Conservation (phyloP, 768 basidiomycete genomes). For the Suillus subaureus region DNA sequence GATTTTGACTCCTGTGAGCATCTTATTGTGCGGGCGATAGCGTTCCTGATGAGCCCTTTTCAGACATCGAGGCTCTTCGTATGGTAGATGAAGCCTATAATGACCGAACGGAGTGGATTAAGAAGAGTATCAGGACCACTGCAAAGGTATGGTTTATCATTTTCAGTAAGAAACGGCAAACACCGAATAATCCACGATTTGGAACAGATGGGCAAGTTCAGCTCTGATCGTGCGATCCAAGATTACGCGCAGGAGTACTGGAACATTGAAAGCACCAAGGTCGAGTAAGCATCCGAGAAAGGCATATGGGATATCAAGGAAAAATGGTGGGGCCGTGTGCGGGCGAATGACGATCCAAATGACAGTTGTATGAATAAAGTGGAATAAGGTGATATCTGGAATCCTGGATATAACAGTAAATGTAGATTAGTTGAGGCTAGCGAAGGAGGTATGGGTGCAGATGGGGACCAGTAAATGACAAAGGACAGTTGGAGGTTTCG, state of each 20-base stretch:
- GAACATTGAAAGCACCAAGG: conserved; percentile 62
- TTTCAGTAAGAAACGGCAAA: not conserved
- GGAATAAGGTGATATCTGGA: conserved; percentile 14
- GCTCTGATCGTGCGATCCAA: conserved; percentile 89
- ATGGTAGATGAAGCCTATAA: conserved; percentile 91
- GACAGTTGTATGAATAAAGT: conserved; percentile 11
- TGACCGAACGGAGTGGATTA: conserved; percentile 86
- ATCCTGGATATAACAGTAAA: conserved; percentile 18
- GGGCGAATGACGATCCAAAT: conserved; percentile 12
- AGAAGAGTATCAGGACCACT: conserved; percentile 85
- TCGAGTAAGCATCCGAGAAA: conserved; percentile 21
- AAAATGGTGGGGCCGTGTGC: not conserved
- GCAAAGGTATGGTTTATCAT: conserved; percentile 53
- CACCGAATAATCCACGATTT: conserved; percentile 11
- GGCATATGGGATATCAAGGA: conserved; percentile 3
- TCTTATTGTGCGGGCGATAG: not conserved
- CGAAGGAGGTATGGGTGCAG: conserved; percentile 14
- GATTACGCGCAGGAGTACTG: conserved; percentile 91
- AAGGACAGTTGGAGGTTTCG: conserved; percentile 8
- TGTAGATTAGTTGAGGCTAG: conserved; percentile 13
- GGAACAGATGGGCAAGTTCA: conserved; percentile 91
- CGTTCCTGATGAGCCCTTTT: not conserved
- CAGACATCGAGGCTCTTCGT: conserved; percentile 78
- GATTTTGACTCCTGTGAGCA: conserved; percentile 90
- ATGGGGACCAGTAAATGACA: conserved; percentile 11